phyloP scores from a whole-genome alignment of 2,329 filamentous ascomycete species.

The Bipolaris cookei region DNA sequence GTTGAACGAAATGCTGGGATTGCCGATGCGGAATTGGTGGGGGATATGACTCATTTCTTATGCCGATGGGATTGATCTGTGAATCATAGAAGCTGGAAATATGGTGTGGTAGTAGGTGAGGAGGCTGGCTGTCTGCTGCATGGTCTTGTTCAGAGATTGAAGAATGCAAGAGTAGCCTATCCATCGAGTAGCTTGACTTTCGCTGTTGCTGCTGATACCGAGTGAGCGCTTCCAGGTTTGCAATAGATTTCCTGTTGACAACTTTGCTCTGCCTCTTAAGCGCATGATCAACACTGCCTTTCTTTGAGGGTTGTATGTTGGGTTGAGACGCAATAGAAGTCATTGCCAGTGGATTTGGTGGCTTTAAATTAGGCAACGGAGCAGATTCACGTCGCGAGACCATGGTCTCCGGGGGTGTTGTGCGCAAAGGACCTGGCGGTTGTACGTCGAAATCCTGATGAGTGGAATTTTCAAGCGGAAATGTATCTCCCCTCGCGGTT shows the following conservation, averaged over 20 bases:
- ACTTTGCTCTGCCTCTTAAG: slow-evolving; percentile 17
- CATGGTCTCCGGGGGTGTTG: neutral
- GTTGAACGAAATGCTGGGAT: neutral
- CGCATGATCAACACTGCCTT: slow-evolving; percentile 11
- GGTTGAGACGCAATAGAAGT: neutral
- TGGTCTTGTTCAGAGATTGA: slow-evolving; percentile 10
- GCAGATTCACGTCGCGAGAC: neutral
- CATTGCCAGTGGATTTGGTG: neutral
- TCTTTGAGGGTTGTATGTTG: slow-evolving; percentile 4
- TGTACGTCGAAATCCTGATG: too few relatives aligned
- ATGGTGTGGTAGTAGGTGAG: neutral
- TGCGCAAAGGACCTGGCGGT: neutral
- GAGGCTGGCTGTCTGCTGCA: neutral
- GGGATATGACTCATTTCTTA: neutral
- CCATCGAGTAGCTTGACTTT: slow-evolving; percentile 9
- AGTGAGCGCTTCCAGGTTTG: slow-evolving; percentile 12
- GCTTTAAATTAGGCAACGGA: neutral
- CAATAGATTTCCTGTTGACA: slow-evolving; percentile 7
- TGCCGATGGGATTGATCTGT: neutral
- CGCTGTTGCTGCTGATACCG: slow-evolving; percentile 20
- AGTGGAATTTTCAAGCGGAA: too few relatives aligned
- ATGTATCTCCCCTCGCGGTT: neutral
- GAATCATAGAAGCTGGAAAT: neutral
- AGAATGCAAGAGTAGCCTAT: slow-evolving; percentile 6
- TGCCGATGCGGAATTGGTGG: neutral